Percentiles rank a stretch among this genome's conserved stretches.
Conservation (phyloP, 192 early-diverging fungal genomes). For the Coemansia sp. region DNA sequence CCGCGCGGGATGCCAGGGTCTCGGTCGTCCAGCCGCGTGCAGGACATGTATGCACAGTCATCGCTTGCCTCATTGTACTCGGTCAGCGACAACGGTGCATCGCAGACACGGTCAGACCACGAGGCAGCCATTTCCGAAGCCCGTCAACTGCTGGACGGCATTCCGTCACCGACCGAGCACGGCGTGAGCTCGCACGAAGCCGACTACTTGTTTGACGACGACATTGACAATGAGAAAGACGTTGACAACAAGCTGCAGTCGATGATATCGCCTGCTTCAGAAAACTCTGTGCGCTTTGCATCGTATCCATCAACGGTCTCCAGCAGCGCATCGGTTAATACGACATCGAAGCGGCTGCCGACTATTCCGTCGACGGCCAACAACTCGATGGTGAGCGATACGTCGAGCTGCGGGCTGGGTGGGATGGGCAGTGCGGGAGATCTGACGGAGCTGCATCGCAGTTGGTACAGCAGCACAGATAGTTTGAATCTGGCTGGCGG, state of each 20-base stretch:
- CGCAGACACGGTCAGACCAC: conserved; percentile 22
- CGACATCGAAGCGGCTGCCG: conserved; percentile 19
- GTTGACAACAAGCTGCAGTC: conserved; percentile 24
- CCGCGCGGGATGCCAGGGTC: conserved; percentile 53
- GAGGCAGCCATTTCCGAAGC: conserved; percentile 44
- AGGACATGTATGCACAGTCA: conserved; percentile 29
- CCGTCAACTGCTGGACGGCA: conserved; percentile 48
- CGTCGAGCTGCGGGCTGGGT: conserved; percentile 1
- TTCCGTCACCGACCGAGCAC: conserved; percentile 45
- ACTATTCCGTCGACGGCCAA: conserved; percentile 36
- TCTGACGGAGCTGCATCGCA: conserved; percentile 35
- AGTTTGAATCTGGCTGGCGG: conserved; percentile 41
- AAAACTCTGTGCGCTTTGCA: conserved; percentile 35
- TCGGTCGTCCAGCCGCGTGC: conserved; percentile 29
- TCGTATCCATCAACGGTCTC: conserved; percentile 41
- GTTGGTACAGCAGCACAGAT: conserved; percentile 54
- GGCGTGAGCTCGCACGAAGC: conserved; percentile 29
- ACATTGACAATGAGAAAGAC: conserved; percentile 24
- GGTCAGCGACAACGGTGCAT: conserved; percentile 20
- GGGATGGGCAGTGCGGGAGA: conserved; percentile 32
- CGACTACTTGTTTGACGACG: conserved; percentile 50
- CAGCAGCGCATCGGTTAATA: conserved; percentile 27
- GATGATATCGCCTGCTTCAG: conserved; percentile 45
- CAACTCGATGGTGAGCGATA: conserved; percentile 12
- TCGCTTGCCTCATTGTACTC: conserved; percentile 49